phyloP scores from a whole-genome alignment of 495 filamentous ascomycete genomes.

The Echria macrotheca region DNA sequence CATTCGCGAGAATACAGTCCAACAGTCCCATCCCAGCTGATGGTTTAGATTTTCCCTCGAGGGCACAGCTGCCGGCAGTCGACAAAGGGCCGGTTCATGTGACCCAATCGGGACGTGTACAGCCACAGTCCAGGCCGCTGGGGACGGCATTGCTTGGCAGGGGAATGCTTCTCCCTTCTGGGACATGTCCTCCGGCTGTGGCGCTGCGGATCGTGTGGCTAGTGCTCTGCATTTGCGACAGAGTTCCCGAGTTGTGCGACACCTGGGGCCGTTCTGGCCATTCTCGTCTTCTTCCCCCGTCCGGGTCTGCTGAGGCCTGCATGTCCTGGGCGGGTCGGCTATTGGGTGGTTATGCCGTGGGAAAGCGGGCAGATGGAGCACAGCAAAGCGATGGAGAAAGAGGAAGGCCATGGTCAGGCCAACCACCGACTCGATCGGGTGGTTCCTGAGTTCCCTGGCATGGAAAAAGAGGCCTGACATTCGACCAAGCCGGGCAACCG shows the following conservation, averaged over 20 bases:
- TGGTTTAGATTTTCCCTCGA: not conserved
- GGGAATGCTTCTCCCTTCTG: not conserved
- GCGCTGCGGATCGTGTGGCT: constrained; percentile 4
- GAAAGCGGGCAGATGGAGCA: not conserved
- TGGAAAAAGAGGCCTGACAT: not conserved
- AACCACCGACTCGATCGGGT: constrained; percentile 1
- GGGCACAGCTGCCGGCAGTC: not conserved
- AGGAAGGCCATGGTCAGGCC: constrained; percentile 1
- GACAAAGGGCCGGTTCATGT: not conserved
- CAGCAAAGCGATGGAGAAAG: not conserved
- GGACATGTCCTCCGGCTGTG: constrained; percentile 3
- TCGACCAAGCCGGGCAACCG: too few relatives aligned
- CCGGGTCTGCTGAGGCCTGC: constrained; percentile 3
- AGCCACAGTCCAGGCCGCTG: constrained; percentile 1
- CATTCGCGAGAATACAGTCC: constrained; percentile 1
- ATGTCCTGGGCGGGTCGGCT: not conserved
- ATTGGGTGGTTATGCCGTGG: constrained; percentile 1
- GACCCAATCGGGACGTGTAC: constrained; percentile 3
- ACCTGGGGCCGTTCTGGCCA: not conserved
- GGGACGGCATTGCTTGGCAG: not conserved
- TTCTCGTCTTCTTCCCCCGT: too few relatives aligned
- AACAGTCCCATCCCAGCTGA: constrained; percentile 2
- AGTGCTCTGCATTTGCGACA: not conserved
- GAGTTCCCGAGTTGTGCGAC: not conserved
- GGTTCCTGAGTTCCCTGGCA: constrained; percentile 1